Evolutionary conservation across 805 yeast species (phyloP).

Genomic region (Candida piceae): DNA sequence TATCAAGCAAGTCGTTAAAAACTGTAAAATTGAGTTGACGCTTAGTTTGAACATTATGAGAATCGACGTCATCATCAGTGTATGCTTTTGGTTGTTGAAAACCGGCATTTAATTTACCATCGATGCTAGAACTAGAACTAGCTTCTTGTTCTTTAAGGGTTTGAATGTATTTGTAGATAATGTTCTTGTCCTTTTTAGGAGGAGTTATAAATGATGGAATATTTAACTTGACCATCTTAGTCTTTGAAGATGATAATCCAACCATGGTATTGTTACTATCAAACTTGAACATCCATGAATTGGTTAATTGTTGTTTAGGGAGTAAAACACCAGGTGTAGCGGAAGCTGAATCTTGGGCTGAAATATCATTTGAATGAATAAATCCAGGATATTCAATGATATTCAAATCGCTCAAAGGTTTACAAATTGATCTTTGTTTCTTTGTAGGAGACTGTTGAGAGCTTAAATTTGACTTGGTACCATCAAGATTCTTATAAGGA

Average conservation of each 20-base stretch:
- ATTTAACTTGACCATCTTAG: background rate
- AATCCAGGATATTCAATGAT: slow-evolving; percentile 17
- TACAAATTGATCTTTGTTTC: background rate
- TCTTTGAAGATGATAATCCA: background rate
- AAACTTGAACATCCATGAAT: slow-evolving; percentile 15
- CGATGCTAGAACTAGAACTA: background rate
- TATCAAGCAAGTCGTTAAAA: slow-evolving; percentile 15
- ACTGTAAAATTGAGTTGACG: slow-evolving; percentile 11
- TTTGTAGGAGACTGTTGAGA: too few relatives aligned
- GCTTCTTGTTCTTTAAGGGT: slow-evolving; percentile 2
- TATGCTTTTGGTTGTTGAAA: background rate
- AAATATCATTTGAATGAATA: slow-evolving; percentile 7
- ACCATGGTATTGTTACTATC: background rate
- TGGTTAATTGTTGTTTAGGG: slow-evolving; percentile 15
- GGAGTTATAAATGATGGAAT: slow-evolving; percentile 22
- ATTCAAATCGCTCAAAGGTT: slow-evolving; percentile 9
- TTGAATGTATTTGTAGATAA: slow-evolving; percentile 15
- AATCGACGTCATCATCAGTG: slow-evolving; percentile 7
- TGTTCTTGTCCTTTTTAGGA: slow-evolving; percentile 12
- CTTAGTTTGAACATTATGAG: slow-evolving; percentile 3
- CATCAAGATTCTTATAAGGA: background rate
- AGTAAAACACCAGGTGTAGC: slow-evolving; percentile 11
- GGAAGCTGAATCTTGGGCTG: too few relatives aligned
- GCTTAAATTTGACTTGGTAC: too few relatives aligned
- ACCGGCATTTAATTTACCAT: background rate